Evolutionary conservation across 805 yeast genomes (phyloP).

Genomic region (Saitoella complicata): DNA sequence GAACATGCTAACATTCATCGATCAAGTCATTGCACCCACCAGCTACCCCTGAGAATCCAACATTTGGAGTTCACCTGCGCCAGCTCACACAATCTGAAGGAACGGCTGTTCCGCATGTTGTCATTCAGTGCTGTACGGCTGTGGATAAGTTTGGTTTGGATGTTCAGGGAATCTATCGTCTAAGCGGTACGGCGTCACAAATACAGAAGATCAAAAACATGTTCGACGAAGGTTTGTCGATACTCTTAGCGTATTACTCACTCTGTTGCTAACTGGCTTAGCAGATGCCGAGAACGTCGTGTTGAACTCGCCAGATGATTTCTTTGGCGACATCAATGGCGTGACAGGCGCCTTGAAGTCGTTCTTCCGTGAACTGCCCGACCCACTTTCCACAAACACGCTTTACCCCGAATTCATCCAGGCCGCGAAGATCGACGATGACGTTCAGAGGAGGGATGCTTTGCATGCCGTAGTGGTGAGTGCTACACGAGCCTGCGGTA

Average conservation of each 20-base stretch:
- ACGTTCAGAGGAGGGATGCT: constrained; percentile 45
- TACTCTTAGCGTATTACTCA: constrained; percentile 1
- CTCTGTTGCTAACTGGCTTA: no score
- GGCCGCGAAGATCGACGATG: constrained; percentile 53
- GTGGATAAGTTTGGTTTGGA: constrained; percentile 73
- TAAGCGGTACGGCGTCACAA: constrained; percentile 61
- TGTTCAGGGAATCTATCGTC: constrained; percentile 78
- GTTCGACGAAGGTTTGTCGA: constrained; percentile 32
- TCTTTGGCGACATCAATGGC: constrained; percentile 66
- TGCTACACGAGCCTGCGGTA: no score
- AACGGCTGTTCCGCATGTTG: constrained; percentile 78
- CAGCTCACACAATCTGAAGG: constrained; percentile 63
- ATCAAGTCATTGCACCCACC: no score
- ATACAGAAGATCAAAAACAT: constrained; percentile 57
- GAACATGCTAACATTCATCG: no score
- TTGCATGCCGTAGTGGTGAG: constrained; percentile 57
- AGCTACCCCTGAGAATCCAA: background rate
- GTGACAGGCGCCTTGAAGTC: constrained; percentile 74
- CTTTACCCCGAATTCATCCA: constrained; percentile 46
- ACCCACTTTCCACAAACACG: constrained; percentile 58
- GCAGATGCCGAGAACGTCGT: constrained; percentile 28
- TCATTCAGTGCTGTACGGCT: constrained; percentile 72
- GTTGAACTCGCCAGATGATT: constrained; percentile 36
- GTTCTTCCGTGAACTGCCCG: constrained; percentile 74
- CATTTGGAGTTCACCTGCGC: constrained; percentile 78